These are phyloP conservation scores for Globisporangium middletonii DNA, from an alignment of 352 stramenopile genomes.

Conservation along the genomic window DNA sequence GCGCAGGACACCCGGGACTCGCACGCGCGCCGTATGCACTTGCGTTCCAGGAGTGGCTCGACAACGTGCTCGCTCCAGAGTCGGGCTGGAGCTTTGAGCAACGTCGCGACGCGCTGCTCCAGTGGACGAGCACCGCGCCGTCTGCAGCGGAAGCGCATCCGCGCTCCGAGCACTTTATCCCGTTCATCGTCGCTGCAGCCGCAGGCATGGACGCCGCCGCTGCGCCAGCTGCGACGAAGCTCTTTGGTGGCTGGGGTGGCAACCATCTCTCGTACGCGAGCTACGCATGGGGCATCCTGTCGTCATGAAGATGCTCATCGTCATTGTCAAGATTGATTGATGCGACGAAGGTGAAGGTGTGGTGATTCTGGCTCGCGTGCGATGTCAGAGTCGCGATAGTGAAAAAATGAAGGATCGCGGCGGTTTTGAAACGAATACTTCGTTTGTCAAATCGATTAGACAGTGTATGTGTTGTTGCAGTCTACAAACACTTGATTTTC, in stretches of 20 bases:
- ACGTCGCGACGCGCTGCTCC: slow-evolving; percentile 27
- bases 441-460: not conserved
- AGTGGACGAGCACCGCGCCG: slow-evolving; percentile 37
- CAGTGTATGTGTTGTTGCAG: not conserved
- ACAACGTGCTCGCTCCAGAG: slow-evolving; percentile 22
- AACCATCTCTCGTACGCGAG: slow-evolving; percentile 34
- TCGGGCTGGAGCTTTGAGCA: slow-evolving; percentile 22
- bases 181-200: slow-evolving; percentile 45
- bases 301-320: too few relatives aligned
- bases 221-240: slow-evolving; percentile 19
- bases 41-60: slow-evolving; percentile 40
- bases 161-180: slow-evolving; percentile 48
- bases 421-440: not conserved
- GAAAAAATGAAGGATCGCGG: not conserved
- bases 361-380: not conserved
- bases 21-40: slow-evolving; percentile 14
- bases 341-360: not conserved
- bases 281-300: slow-evolving; percentile 26
- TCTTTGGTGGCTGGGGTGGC: slow-evolving; percentile 32
- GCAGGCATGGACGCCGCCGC: slow-evolving; percentile 41
- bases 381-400: too few relatives aligned
- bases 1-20: not conserved
- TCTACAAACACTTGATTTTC: not conserved
- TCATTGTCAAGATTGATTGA: not conserved
- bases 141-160: slow-evolving; percentile 30